These are phyloP conservation scores for Schizochytrium sp. DNA, from an alignment of 108 stramenopile species.

Conservation along the genomic window DNA sequence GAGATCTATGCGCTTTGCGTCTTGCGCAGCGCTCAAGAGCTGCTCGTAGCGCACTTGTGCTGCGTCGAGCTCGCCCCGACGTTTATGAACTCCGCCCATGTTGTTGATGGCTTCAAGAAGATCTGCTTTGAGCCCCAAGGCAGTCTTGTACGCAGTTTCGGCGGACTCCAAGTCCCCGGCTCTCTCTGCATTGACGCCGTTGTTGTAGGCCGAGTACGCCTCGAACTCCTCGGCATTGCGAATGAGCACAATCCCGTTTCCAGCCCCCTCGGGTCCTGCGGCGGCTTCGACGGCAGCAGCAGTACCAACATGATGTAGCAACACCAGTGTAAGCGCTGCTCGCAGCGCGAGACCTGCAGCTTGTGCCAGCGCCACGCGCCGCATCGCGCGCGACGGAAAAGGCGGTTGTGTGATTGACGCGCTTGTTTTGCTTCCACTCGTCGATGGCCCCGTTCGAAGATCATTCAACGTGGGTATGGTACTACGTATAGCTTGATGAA, in stretches of 20 bases:
- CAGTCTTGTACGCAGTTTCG: neutral
- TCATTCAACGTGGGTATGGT: too few species aligned
- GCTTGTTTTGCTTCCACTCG: too few species aligned
- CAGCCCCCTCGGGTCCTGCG: too few species aligned
- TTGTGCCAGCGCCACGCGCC: too few species aligned
- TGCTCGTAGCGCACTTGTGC: constrained; percentile 29
- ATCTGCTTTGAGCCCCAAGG: constrained; percentile 24
- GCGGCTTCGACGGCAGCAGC: too few species aligned
- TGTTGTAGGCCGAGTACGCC: constrained; percentile 12
- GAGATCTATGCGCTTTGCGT: neutral
- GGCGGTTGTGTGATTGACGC: too few species aligned
- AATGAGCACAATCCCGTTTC: neutral
- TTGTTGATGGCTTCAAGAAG: constrained; percentile 29
- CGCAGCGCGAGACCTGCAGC: too few species aligned
- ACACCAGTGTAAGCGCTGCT: too few species aligned
- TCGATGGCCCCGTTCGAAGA: too few species aligned
- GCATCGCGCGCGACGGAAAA: too few species aligned
- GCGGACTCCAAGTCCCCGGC: neutral
- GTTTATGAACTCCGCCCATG: constrained; percentile 15
- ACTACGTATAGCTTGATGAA: too few species aligned
- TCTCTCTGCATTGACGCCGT: neutral
- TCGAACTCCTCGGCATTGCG: neutral
- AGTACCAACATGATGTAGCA: too few species aligned
- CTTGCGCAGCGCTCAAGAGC: neutral
- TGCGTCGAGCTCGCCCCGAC: neutral